Evolutionary conservation across 768 basidiomycete species (phyloP), one percentile per base, ranked within the genome.

Genomic region (Tricholoma hemisulphureum): DNA sequence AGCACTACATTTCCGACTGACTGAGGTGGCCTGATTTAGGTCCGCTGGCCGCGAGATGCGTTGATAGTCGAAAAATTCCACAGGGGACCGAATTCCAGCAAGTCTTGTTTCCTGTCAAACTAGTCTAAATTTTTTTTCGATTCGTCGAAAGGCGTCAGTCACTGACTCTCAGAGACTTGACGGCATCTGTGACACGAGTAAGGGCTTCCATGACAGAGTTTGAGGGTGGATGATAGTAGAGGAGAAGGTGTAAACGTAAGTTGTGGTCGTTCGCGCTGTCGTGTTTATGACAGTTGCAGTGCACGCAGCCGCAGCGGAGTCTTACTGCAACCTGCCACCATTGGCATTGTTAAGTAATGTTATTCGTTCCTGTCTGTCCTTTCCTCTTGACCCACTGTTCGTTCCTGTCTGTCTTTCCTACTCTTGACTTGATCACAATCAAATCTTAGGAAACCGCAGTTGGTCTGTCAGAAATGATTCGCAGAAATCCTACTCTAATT

Each of bases 41-140:
- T 95, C 91, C 23, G 86, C 85, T 9, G 93, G 93, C 65, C 86
- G 78, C n/a, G 93, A 94, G 52, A 95, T 73, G 20, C 91, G 86
- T 62, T 93, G 85, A 63, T 80, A 74, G 75, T 94, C 92, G 67
- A 94, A 93, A 73, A 94, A 94, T 71, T 94, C 92, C 46, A 72
- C 67, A 5, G 86, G 84, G 1, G 87, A 77, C 58, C 92, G 83
- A 61, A 94, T 77, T 37, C 86, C 85, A 56, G 88, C 89, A 57
- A 93, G 78, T 64, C 85, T 83, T 23, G 90, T 86, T 74, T 93
- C 91, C 91, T 93, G 68, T 26, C 41, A 53, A 53, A 18, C 21
- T 13, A n/a, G 32, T 32, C 18, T 20, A 24, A 29, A 51, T 53
- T 10, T 11, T 18, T 16, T 18, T 58, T 49, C 43, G 3, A 18